phyloP scores from a whole-genome alignment of 306 rosid genomes.

The Neltuma alba region DNA sequence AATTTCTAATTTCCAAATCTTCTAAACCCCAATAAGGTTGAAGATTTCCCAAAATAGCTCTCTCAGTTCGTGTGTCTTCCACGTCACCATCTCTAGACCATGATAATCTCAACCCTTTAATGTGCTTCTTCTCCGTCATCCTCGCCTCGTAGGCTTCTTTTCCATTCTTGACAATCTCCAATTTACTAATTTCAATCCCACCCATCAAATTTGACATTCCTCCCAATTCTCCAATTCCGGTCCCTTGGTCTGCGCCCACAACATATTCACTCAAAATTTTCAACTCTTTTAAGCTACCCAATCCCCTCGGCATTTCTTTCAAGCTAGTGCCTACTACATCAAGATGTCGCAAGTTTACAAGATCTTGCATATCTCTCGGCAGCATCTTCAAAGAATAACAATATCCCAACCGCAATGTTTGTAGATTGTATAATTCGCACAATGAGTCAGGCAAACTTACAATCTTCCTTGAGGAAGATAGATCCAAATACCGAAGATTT shows the following conservation, averaged over 20 bases:
- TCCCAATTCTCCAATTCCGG: conserved; percentile 4
- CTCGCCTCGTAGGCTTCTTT: neutral
- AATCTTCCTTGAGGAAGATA: too few species aligned
- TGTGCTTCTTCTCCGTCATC: neutral
- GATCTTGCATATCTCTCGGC: conserved; percentile 1
- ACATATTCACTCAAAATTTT: neutral
- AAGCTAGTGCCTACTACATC: neutral
- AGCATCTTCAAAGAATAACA: too few species aligned
- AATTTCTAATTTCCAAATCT: neutral
- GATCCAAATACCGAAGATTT: too few species aligned
- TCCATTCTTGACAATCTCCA: neutral
- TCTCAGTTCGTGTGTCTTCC: neutral
- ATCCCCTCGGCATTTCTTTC: neutral
- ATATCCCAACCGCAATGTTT: too few species aligned
- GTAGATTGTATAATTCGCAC: too few species aligned
- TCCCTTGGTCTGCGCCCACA: neutral
- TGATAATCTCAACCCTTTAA: neutral
- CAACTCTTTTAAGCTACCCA: conserved; percentile 5
- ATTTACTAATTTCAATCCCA: neutral
- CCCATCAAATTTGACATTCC: neutral
- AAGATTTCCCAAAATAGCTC: conserved; percentile 1
- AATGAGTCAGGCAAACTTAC: too few species aligned
- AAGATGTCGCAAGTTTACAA: conserved; percentile 24
- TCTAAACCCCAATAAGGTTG: neutral
- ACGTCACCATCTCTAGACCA: neutral